Conservation (phyloP, 1,284 basidiomycete species). For the Malassezia japonica region DNA sequence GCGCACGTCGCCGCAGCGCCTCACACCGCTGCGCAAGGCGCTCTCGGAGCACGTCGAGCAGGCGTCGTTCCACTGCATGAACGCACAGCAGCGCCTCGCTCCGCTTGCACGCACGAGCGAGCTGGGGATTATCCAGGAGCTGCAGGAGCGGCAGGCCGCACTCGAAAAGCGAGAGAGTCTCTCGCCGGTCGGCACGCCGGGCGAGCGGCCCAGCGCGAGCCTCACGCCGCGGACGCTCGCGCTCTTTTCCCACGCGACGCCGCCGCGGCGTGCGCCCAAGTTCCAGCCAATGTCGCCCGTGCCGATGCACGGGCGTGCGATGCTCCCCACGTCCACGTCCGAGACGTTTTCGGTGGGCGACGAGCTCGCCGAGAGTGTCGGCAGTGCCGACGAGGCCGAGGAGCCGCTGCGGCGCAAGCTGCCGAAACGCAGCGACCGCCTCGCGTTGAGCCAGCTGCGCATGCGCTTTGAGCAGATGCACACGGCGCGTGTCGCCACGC, state of each 20-base stretch:
- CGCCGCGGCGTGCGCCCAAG: background rate
- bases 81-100: background rate
- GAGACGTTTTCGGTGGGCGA: background rate
- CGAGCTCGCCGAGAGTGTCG: background rate
- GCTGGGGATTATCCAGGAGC: conserved; percentile 20
- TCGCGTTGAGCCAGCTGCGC: conserved; percentile 30
- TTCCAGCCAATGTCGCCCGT: background rate
- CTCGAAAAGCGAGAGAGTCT: background rate
- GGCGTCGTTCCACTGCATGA: conserved; percentile 18
- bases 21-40: conserved; percentile 22
- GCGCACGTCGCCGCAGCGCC: conserved; percentile 14
- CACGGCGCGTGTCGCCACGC: conserved; percentile 19
- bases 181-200: background rate
- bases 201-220: background rate
- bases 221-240: background rate
- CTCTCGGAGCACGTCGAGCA: conserved; percentile 21
- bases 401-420: background rate
- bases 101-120: conserved; percentile 23
- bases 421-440: conserved; percentile 16
- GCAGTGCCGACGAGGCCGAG: background rate
- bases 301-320: background rate
- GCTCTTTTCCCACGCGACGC: background rate
- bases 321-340: background rate
- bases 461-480: conserved; percentile 38
- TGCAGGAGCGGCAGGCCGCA: background rate